Evolutionary conservation across 176 grass and related monocot genomes (phyloP).

Genomic region (Triticum monococcum): DNA sequence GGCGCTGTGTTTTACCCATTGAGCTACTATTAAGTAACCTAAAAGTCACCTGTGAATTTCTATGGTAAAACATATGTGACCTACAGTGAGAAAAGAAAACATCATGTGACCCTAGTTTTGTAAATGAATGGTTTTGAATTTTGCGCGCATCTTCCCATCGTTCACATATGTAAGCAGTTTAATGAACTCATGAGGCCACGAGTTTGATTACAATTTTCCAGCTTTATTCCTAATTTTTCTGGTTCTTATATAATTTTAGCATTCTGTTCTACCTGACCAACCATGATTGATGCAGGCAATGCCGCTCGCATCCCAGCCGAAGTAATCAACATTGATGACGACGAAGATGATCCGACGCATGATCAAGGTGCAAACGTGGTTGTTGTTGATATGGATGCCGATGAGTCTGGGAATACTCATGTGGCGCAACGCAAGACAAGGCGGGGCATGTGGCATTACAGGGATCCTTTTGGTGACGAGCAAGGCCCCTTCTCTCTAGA

Average conservation of each 20-base stretch:
- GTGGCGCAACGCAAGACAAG: not conserved
- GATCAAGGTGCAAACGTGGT: not conserved
- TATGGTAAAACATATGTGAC: not conserved
- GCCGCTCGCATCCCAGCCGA: not conserved
- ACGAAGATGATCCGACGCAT: not conserved
- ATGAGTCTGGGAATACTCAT: not conserved
- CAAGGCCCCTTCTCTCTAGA: constrained; percentile 59
- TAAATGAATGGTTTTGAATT: constrained; percentile 7
- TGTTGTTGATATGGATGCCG: constrained; percentile 24
- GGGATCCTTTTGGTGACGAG: constrained; percentile 48
- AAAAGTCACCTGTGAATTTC: not conserved
- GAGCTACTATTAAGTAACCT: not conserved
- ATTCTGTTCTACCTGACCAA: constrained; percentile 2
- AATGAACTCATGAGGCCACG: not conserved
- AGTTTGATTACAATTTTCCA: not conserved
- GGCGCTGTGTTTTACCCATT: not conserved
- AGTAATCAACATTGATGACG: constrained; percentile 35
- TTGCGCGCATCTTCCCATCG: not conserved
- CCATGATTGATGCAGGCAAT: not conserved
- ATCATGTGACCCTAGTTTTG: not conserved
- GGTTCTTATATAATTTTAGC: not conserved
- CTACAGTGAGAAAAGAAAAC: not conserved
- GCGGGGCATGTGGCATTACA: constrained; percentile 40
- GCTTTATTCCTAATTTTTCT: not conserved
- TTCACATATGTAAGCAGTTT: not conserved